Base-by-base conservation (phyloP, 306 rosid genomes). In the Urtica urens region DNA sequence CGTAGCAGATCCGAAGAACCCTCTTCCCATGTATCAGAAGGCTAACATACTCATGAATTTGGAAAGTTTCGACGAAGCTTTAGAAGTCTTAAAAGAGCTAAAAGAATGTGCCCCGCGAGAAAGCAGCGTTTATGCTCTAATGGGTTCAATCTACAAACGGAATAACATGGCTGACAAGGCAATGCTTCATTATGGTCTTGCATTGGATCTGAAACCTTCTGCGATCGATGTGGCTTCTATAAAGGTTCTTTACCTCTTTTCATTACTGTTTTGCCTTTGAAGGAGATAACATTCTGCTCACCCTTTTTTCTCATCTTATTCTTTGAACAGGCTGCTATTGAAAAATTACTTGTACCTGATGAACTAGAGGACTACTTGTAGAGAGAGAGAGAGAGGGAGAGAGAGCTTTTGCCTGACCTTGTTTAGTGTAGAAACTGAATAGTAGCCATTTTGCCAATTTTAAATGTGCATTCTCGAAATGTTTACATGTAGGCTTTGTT, bases 1-100 rank as follows among this genome's bases (percentile, higher is more conserved):
- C 52, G 53, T 62, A 55, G 94, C 99, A 7, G 99, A 90, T 71
- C 75, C 70, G 80, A 85, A 82, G 73, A 90, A 90, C 58, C 99
- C 99, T 24, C 81, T 90, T 62, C 99, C 99, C 35, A 90, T 85
- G 94, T 90, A 85, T 79, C 99, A 90, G 49, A 90, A 90, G 80
- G 99, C 99, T 38, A 85, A 67, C 57, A 85, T 90, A 71, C 81
- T 90, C 20, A 45, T 75, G 75, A 72, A 78, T 64, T 68, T 85
- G 64, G 94, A 81, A 53, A 72, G 48, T 17, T 85, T 77, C 35
- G 94, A 90, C 0, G 81, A 85, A 60, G 99, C 99, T 29, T 54
- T 90, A 70, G 82, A 72, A 52, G 94, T 82, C 55, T 70, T 90
- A 25, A 81, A 81, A 73, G 92, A 85, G 65, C 94, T 90, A 46